Conservation (phyloP, 2,329 filamentous ascomycete species). For the Penicillium sp. region DNA sequence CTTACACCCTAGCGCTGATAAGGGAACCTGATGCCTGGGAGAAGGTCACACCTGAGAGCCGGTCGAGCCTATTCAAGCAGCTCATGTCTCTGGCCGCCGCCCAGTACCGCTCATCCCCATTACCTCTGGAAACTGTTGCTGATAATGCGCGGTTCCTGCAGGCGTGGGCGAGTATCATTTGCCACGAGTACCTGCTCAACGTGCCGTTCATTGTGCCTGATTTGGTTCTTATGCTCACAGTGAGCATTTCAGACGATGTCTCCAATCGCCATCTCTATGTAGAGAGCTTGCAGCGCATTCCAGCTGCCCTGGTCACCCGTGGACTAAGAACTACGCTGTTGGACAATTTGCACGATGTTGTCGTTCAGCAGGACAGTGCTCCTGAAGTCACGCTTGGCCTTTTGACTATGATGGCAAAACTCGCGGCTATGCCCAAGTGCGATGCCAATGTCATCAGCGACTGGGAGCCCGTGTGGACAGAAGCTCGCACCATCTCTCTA, state of each 20-base stretch:
- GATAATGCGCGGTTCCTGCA: conserved; percentile 36
- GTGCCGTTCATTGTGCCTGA: conserved; percentile 37
- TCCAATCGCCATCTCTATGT: conserved; percentile 33
- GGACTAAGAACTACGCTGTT: conserved; percentile 37
- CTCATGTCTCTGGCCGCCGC: conserved; percentile 35
- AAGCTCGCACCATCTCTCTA: conserved; percentile 37
- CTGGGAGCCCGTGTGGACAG: conserved; percentile 39
- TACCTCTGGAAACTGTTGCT: conserved; percentile 28
- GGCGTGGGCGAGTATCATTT: conserved; percentile 41
- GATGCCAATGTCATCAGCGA: conserved; percentile 38
- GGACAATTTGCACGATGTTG: conserved; percentile 36
- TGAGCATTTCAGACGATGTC: conserved; percentile 33
- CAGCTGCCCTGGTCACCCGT: conserved; percentile 39
- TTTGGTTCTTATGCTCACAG: conserved; percentile 36
- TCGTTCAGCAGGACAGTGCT: conserved; percentile 31
- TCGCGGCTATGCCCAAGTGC: conserved; percentile 43
- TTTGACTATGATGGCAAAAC: conserved; percentile 42
- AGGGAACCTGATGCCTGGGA: conserved; percentile 33
- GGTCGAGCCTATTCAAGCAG: conserved; percentile 35
- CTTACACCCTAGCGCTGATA: conserved; percentile 37
- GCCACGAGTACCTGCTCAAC: conserved; percentile 42
- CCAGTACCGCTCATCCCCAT: conserved; percentile 28
- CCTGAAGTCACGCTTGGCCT: conserved; percentile 34
- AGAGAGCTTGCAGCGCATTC: conserved; percentile 40
- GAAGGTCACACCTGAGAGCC: conserved; percentile 31